Percentiles rank a stretch among this genome's conserved stretches.
phyloP scores from a whole-genome alignment of 108 stramenopile genomes.

The Cyclotella distinguenda region DNA sequence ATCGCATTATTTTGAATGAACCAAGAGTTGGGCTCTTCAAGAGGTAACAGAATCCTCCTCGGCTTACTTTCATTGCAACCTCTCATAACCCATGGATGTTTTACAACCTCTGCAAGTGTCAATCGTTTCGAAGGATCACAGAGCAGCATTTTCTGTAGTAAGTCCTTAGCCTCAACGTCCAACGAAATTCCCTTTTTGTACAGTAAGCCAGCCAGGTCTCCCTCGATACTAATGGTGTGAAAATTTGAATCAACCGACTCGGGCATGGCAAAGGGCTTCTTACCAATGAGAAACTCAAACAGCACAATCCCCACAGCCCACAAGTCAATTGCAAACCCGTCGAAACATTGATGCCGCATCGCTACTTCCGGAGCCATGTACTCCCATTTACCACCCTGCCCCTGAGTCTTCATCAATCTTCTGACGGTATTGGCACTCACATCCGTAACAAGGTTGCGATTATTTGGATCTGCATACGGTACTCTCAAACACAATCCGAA shows the following conservation, averaged over 20 bases:
- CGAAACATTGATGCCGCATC: conserved; percentile 54
- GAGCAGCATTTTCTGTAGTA: conserved; percentile 82
- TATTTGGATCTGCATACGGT: conserved; percentile 43
- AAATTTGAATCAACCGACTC: conserved; percentile 62
- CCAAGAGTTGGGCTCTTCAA: conserved; percentile 11
- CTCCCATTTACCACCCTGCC: conserved; percentile 53
- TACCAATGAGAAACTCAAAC: conserved; percentile 83
- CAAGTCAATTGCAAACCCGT: conserved; percentile 88
- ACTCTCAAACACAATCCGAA: conserved; percentile 65
- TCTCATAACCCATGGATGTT: conserved; percentile 73
- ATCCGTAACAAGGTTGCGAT: conserved; percentile 37
- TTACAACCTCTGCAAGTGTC: conserved; percentile 64
- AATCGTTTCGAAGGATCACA: conserved; percentile 64
- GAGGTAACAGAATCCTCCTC: conserved; percentile 2
- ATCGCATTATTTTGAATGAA: conserved; percentile 27
- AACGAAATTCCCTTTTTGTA: conserved; percentile 43
- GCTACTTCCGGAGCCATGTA: conserved; percentile 83
- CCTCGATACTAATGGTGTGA: conserved; percentile 45
- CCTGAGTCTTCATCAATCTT: conserved; percentile 46
- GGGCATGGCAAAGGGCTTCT: conserved; percentile 68
- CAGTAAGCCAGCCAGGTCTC: conserved; percentile 52
- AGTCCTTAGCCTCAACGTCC: conserved; percentile 57
- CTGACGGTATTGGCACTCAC: conserved; percentile 43
- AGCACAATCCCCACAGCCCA: conserved; percentile 90
- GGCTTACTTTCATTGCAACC: conserved; percentile 3